Evolutionary conservation across 345 rosid species (phyloP), one percentile per base, ranked within the genome.

Genomic region (Populus euphratica): DNA sequence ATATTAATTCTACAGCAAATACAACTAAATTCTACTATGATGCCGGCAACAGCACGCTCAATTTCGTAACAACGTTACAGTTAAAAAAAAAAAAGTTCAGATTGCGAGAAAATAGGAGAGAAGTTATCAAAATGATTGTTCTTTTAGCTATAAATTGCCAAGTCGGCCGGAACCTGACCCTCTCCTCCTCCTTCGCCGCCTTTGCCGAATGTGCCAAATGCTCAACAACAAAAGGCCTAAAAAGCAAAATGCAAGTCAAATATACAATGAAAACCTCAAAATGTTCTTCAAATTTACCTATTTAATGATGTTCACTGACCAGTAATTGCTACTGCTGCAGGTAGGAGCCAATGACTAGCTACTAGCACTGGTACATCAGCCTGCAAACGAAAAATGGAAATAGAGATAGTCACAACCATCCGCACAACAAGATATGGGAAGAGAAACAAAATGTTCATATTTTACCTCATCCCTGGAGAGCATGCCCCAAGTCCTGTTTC

Each of bases 131-230:
- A 50, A 49, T 47, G 43, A 20, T n/a, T 29, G 49, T 43, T 63
- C 70, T 73, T 52, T 65, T 14, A 1, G 43, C 87, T 85, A 89
- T 5, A 79, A 85, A 79, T 84, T 88, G 70, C 75, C 75, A 64
- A 88, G 74, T 9, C 99, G 89, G 83, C 83, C 80, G 1, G 91
- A 80, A 27, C 84, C 90, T 23, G 97, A 85, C 75, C 87, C 84
- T 84, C 90, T 90, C 82, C 93, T 90, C 77, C 91, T 84, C 75
- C 91, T 81, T 9, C 94, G 91, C 13, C 97, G 86, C 82, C 74
- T 91, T 72, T 92, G 99, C 39, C 90, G 85, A 77, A 93, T 86
- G 79, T 97, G 85, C 94, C 94, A 91, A 29, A 96, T 84, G 85
- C 98, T 90, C 76, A 95, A 43, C 59, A 95, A 74, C 73, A 95